Percentiles rank a stretch among this genome's conserved stretches.
phyloP scores from a whole-genome alignment of 441 rosid species.

The Omphalea diandra region DNA sequence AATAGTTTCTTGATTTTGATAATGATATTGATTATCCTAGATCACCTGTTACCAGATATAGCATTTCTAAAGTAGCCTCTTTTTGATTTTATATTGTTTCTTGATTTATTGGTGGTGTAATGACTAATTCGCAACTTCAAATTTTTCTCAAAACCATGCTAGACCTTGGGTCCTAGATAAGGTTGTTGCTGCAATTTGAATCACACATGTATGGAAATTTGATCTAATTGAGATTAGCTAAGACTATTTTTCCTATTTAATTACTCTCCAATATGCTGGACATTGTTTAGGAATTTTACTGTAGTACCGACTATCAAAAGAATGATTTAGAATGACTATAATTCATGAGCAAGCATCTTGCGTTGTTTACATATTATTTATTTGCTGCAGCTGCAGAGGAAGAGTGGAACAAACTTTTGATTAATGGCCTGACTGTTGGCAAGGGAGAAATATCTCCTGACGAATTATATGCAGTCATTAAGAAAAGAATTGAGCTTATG shows the following conservation, averaged over 20 bases:
- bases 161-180: background rate
- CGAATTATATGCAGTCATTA: slow-evolving; percentile 64
- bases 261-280: background rate
- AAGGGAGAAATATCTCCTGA: slow-evolving; percentile 67
- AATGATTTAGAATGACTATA: background rate
- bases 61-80: background rate
- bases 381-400: slow-evolving; percentile 75
- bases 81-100: background rate
- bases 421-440: slow-evolving; percentile 63
- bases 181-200: background rate
- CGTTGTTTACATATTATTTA: background rate
- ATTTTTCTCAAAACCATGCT: background rate
- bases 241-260: no score
- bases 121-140: background rate
- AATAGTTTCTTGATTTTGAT: no score
- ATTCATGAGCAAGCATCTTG: background rate
- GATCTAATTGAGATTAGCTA: no score
- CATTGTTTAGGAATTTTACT: background rate
- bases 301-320: background rate
- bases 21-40: background rate
- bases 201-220: background rate
- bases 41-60: background rate
- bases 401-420: slow-evolving; percentile 74
- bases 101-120: background rate
- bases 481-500: slow-evolving; percentile 73